Percentiles rank a stretch among this genome's conserved stretches.
Evolutionary conservation across 2,329 filamentous ascomycete genomes (phyloP).

Genomic region (Aphanoascus verrucosus): DNA sequence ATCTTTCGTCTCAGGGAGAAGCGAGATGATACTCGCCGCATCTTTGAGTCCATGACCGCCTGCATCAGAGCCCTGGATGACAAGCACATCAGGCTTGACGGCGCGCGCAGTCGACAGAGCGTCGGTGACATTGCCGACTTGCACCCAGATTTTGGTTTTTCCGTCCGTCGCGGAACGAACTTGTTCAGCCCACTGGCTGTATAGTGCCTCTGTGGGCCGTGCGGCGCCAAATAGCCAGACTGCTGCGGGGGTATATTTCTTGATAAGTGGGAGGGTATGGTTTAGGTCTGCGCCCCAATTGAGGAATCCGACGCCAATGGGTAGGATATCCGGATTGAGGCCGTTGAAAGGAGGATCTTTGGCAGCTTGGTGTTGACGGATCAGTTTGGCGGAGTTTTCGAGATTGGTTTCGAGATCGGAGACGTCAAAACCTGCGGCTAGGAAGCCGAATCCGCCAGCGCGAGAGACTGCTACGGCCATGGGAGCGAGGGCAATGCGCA

Average conservation of each 20-base stretch:
- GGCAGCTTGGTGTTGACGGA: slow-evolving; percentile 9
- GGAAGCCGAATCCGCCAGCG: slow-evolving; percentile 46
- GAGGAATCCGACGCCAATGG: slow-evolving; percentile 33
- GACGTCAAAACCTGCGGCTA: slow-evolving; percentile 46
- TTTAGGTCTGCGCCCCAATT: slow-evolving; percentile 30
- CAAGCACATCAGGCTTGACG: slow-evolving; percentile 40
- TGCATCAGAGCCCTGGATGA: slow-evolving; percentile 45
- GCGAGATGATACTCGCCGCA: slow-evolving; percentile 38
- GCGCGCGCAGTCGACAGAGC: slow-evolving; percentile 30
- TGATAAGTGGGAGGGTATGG: slow-evolving; percentile 22
- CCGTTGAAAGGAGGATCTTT: slow-evolving; percentile 1
- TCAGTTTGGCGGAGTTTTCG: slow-evolving; percentile 20
- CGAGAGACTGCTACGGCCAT: slow-evolving; percentile 52
- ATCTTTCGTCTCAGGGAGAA: slow-evolving; percentile 44
- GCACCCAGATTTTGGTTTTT: slow-evolving; percentile 43
- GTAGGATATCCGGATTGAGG: slow-evolving; percentile 19
- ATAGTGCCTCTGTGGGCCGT: slow-evolving; percentile 22
- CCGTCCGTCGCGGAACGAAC: slow-evolving; percentile 31
- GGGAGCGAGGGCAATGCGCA: slow-evolving; percentile 46
- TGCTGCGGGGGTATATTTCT: slow-evolving; percentile 27
- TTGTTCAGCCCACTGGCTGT: slow-evolving; percentile 30
- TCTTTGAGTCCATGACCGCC: slow-evolving; percentile 43
- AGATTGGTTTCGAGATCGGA: slow-evolving; percentile 24
- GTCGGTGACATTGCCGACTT: slow-evolving; percentile 42
- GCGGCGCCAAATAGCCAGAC: slow-evolving; percentile 34